These are phyloP conservation scores for Ustilago tritici DNA, from an alignment of 1,284 basidiomycete species.

Conservation along the genomic window DNA sequence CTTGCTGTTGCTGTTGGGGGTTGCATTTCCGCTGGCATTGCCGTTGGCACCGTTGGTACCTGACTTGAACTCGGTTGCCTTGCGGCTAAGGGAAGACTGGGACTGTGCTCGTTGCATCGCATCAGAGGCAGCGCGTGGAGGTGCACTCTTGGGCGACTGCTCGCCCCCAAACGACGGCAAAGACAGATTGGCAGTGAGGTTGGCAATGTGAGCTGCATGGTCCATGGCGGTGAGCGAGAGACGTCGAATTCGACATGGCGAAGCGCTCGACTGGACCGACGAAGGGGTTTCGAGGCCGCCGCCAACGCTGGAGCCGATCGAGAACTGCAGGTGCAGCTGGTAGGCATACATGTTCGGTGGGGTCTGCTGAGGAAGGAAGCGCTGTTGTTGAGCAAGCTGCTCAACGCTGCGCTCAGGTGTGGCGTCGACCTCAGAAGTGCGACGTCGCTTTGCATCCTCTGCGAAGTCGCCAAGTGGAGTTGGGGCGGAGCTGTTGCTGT, in stretches of 20 bases:
- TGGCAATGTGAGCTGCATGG: conserved; percentile 48
- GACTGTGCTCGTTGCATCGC: conserved; percentile 55
- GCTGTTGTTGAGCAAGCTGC: conserved; percentile 35
- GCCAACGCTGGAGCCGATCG: conserved; percentile 46
- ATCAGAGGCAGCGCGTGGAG: conserved; percentile 41
- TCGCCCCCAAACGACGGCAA: conserved; percentile 34
- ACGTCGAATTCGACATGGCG: conserved; percentile 38
- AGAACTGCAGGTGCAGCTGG: conserved; percentile 49
- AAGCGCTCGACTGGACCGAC: conserved; percentile 46
- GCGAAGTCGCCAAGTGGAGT: conserved; percentile 16
- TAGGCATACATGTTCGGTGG: conserved; percentile 53
- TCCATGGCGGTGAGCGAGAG: conserved; percentile 43
- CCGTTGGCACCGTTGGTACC: conserved; percentile 11
- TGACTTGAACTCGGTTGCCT: conserved; percentile 15
- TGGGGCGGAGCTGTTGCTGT: conserved; percentile 27
- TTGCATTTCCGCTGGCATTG: conserved; percentile 19
- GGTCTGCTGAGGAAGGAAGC: conserved; percentile 50
- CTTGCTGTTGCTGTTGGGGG: conserved; percentile 56
- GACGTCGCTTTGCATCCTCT: conserved; percentile 58
- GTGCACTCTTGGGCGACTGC: conserved; percentile 48
- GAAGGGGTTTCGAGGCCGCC: conserved; percentile 43
- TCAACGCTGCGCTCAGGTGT: conserved; percentile 36
- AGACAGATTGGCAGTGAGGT: conserved; percentile 52
- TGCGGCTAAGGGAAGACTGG: conserved; percentile 18
- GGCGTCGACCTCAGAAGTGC: conserved; percentile 43